phyloP scores from a whole-genome alignment of 2,329 filamentous ascomycete genomes.

The Pestalotiopsis sp. region DNA sequence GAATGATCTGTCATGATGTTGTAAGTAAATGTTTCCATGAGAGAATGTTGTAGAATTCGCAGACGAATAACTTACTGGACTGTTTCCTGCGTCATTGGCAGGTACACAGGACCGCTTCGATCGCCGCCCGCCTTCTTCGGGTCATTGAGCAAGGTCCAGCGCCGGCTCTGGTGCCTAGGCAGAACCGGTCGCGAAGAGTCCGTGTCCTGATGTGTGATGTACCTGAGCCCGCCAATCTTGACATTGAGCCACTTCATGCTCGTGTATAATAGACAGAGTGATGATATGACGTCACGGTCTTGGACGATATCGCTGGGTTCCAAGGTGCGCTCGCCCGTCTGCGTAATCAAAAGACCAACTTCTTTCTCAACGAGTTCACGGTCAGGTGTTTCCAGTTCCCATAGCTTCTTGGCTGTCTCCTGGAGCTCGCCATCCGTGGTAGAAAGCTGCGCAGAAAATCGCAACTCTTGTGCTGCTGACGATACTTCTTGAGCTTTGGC shows the following conservation, averaged over 20 bases:
- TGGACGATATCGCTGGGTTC: conserved; percentile 83
- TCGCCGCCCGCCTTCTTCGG: conserved; percentile 60
- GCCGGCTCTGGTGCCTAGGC: conserved; percentile 62
- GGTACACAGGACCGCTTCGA: conserved; percentile 66
- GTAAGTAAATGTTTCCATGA: background rate
- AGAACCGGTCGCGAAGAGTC: conserved; percentile 62
- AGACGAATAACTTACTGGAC: conserved; percentile 61
- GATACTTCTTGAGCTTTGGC: conserved; percentile 64
- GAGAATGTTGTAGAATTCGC: too few species aligned
- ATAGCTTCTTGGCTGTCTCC: conserved; percentile 69
- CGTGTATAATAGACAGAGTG: conserved; percentile 86
- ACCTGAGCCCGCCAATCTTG: conserved; percentile 78
- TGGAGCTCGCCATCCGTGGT: conserved; percentile 72
- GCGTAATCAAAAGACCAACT: conserved; percentile 56
- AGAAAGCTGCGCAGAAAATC: conserved; percentile 73
- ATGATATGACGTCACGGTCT: conserved; percentile 83
- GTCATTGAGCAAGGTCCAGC: conserved; percentile 82
- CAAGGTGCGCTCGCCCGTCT: conserved; percentile 62
- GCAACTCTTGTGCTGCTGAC: conserved; percentile 55
- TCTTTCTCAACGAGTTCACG: conserved; percentile 65
- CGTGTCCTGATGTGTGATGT: conserved; percentile 75
- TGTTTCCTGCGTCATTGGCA: conserved; percentile 86
- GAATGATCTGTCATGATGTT: conserved; percentile 62
- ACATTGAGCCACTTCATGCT: conserved; percentile 97
- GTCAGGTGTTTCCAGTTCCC: conserved; percentile 56